Evolutionary conservation across 2,329 filamentous ascomycete genomes (phyloP).

Genomic region (Coniochaeta sp.): DNA sequence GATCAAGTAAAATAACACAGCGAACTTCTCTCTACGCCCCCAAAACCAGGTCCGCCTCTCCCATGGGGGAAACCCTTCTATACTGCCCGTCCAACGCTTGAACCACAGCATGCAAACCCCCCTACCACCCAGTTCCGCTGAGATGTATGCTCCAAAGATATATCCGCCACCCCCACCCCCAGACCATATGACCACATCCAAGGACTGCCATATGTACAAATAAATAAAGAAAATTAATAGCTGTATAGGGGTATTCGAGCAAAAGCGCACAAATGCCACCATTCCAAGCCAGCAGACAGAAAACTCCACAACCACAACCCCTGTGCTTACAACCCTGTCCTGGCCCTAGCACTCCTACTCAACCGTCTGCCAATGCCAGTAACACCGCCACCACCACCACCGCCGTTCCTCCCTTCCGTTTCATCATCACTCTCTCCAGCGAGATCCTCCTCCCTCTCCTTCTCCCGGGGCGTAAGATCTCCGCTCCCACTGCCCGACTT

Average conservation of each 20-base stretch:
- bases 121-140: not conserved
- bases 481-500: constrained; percentile 10
- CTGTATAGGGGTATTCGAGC: not conserved
- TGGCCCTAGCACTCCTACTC: not conserved
- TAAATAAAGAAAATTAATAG: not conserved
- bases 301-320: too few relatives aligned
- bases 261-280: not conserved
- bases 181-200: not conserved
- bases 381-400: not conserved
- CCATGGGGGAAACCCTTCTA: not conserved
- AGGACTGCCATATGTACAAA: not conserved
- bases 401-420: not conserved
- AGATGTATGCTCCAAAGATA: not conserved
- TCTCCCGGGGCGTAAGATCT: constrained; percentile 1
- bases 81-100: not conserved
- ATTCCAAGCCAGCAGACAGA: too few relatives aligned
- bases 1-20: too few relatives aligned
- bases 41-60: not conserved
- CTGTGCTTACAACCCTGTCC: not conserved
- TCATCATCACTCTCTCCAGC: not conserved
- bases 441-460: constrained; percentile 14
- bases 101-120: not conserved
- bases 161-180: not conserved
- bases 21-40: not conserved
- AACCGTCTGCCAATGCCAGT: not conserved